Evolutionary conservation across 495 filamentous ascomycete species (phyloP), one percentile per base, ranked within the genome.

Genomic region (Cercophora samala): DNA sequence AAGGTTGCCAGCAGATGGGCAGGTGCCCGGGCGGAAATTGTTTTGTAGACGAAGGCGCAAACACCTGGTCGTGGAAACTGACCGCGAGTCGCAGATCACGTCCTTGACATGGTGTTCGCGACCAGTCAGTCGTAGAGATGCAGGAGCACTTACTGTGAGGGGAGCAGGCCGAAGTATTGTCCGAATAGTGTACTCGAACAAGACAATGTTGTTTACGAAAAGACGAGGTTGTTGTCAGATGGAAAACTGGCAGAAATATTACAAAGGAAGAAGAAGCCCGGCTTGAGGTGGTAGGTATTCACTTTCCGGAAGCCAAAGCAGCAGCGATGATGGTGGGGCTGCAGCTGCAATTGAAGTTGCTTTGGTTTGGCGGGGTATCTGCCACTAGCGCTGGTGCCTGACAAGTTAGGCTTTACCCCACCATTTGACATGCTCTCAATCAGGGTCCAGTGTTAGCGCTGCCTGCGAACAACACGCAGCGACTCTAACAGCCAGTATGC

Each of bases 301-400:
- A 26, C 58, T 60, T 60, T 25, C 26, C n/a, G 25, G n/a, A 29
- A 62, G 4, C 24, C 25, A 32, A 32, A 29, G 60, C n/a, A 46
- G 1, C 29, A 22, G 26, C 64, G 59, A 18, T 8, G 53, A 69
- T 69, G 68, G 68, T 64, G 68, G 68, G 68, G 68, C 67, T 64
- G 60, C 52, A 24, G 23, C 65, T 46, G 19, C 55, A 51, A 46
- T n/a, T 64, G 60, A 29, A 62, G 60, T 21, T 29, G 24, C 19
- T 29, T n/a, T 25, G 46, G 25, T 60, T 69, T 69, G 63, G 67
- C 67, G 67, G 67, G 67, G 63, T 64, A 26, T 1, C 51, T 51
- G 59, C 15, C 24, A 37, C 58, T 60, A 19, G 25, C 60, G 46
- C 22, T 19, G 58, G 19, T 68, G 63, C 66, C 66, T 65, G 56